Evolutionary conservation across 2,329 filamentous ascomycete genomes (phyloP).

Genomic region (Fusarium torreyae): DNA sequence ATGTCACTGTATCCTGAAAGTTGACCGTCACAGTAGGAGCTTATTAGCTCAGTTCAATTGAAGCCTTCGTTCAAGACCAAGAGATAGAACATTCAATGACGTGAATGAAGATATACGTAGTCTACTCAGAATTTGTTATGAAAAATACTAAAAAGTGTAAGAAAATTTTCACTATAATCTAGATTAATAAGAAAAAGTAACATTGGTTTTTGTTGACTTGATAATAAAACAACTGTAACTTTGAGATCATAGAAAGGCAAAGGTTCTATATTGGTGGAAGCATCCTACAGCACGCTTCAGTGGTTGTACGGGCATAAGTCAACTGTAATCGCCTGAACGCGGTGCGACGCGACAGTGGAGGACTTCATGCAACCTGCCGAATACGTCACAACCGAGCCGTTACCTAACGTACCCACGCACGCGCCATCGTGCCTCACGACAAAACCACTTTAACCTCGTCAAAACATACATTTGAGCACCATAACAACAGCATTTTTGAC

Average conservation of each 20-base stretch:
- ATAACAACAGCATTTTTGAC: constrained; percentile 35
- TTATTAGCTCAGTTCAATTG: background rate
- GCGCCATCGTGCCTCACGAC: constrained; percentile 19
- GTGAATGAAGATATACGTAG: background rate
- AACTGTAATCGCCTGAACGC: constrained; percentile 25
- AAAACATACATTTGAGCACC: constrained; percentile 17
- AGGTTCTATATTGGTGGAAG: background rate
- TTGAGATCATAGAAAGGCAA: background rate
- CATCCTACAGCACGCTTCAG: background rate
- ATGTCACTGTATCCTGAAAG: background rate
- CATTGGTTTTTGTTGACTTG: too few species aligned
- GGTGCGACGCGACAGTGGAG: constrained; percentile 8
- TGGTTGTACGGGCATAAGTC: background rate
- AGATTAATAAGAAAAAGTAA: too few species aligned
- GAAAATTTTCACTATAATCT: too few species aligned
- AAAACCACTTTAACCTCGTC: constrained; percentile 38
- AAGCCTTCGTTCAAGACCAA: background rate
- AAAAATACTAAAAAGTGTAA: background rate
- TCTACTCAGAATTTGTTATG: background rate
- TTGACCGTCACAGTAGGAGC: background rate
- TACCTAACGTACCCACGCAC: constrained; percentile 11
- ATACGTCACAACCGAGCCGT: constrained; percentile 32
- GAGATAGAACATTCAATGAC: background rate
- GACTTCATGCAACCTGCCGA: constrained; percentile 1
- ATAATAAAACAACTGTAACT: background rate